phyloP scores from a whole-genome alignment of 768 basidiomycete genomes.

The Mycena epipterygia region DNA sequence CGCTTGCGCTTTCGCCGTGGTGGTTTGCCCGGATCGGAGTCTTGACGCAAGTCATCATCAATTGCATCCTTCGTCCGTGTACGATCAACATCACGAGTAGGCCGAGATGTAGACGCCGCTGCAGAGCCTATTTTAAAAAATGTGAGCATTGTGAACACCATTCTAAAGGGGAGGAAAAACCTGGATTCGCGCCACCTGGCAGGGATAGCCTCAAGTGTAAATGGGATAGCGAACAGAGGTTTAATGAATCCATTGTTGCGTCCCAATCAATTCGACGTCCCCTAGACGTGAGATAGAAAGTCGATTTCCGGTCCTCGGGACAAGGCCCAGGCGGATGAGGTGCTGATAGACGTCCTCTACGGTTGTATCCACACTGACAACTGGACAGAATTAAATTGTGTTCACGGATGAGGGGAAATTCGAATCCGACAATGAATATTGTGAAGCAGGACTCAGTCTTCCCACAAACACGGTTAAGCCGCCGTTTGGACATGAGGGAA shows the following conservation, averaged over 20 bases:
- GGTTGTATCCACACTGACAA: background rate
- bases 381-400: background rate
- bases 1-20: background rate
- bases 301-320: background rate
- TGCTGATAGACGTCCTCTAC: background rate
- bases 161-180: background rate
- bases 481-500: constrained; percentile 9
- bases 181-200: background rate
- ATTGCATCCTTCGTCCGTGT: no score
- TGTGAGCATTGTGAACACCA: background rate
- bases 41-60: no score
- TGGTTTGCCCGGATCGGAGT: background rate
- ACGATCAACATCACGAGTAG: no score
- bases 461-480: background rate
- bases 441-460: background rate
- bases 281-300: background rate
- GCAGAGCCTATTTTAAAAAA: background rate
- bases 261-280: background rate
- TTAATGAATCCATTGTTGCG: background rate
- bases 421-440: background rate
- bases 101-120: no score
- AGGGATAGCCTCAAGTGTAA: background rate
- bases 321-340: background rate
- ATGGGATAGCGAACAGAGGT: background rate
- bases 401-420: background rate